These are phyloP conservation scores for Herpetomonas tarakana DNA, from an alignment of 208 protist species.

Conservation along the genomic window DNA sequence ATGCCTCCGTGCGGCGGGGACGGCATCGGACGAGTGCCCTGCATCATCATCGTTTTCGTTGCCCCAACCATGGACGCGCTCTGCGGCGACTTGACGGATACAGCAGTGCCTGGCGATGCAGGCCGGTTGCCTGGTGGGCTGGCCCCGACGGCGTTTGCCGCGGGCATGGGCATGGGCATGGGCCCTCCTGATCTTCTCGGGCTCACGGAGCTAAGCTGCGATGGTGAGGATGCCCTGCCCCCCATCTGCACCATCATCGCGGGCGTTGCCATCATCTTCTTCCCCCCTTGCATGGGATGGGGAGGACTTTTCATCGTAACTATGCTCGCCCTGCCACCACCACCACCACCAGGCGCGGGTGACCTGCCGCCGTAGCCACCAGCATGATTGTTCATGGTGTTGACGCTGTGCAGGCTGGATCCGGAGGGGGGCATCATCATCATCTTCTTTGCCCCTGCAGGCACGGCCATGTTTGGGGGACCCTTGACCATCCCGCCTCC, in stretches of 20 bases:
- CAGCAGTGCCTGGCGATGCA: not conserved
- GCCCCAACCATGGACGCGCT: not conserved
- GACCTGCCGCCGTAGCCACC: not conserved
- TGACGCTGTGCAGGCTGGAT: conserved; percentile 5
- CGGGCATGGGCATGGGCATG: conserved; percentile 1
- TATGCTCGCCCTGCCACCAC: too few relatives aligned
- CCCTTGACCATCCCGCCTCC: not conserved
- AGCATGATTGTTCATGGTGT: conserved; percentile 3
- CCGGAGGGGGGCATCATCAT: conserved; percentile 14
- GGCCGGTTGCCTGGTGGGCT: not conserved
- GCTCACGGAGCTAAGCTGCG: not conserved
- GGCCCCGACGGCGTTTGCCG: too few relatives aligned
- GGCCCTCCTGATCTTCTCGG: conserved; percentile 7
- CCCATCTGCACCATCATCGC: too few relatives aligned
- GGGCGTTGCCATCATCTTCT: conserved; percentile 9
- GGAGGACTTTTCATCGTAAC: too few relatives aligned
- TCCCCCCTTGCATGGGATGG: conserved; percentile 2
- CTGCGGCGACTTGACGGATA: not conserved
- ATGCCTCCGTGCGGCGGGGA: not conserved
- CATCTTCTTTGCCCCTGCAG: conserved; percentile 11
- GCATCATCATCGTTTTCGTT: not conserved
- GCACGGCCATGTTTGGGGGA: not conserved
- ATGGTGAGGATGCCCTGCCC: not conserved
- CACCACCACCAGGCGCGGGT: not conserved
- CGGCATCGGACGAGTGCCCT: too few relatives aligned